phyloP scores from a whole-genome alignment of 2,329 filamentous ascomycete genomes.

The Clonostachys rosea region DNA sequence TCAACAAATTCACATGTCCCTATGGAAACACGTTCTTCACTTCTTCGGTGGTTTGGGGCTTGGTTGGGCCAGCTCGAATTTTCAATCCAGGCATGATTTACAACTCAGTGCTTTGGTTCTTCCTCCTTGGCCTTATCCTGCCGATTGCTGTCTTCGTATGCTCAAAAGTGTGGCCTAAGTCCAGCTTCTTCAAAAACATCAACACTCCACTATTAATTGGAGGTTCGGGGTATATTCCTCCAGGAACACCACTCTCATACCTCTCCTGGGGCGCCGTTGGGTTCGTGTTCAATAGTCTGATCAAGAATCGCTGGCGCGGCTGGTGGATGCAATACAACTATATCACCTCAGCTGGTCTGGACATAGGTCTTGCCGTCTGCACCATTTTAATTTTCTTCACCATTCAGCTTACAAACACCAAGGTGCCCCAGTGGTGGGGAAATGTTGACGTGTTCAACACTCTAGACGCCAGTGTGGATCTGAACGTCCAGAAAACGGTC shows the following conservation, averaged over 20 bases:
- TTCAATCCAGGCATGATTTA: constrained; percentile 34
- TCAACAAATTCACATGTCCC: constrained; percentile 50
- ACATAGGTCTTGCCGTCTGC: too few species aligned
- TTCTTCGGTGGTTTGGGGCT: constrained; percentile 55
- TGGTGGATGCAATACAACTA: constrained; percentile 48
- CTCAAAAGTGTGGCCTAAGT: constrained; percentile 41
- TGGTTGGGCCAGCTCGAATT: constrained; percentile 38
- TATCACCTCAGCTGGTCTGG: too few species aligned
- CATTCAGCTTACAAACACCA: too few species aligned
- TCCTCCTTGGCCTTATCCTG: constrained; percentile 43
- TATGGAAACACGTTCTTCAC: constrained; percentile 55
- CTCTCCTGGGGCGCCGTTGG: constrained; percentile 50
- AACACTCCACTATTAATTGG: constrained; percentile 50
- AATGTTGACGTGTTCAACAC: too few species aligned
- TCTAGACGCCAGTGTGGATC: constrained; percentile 21
- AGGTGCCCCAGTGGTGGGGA: too few species aligned
- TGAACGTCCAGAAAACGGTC: constrained; percentile 42
- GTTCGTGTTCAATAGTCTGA: constrained; percentile 48
- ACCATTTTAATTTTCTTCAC: too few species aligned
- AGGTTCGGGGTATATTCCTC: constrained; percentile 42
- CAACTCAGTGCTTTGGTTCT: constrained; percentile 46
- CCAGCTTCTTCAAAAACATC: constrained; percentile 36
- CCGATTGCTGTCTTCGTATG: constrained; percentile 43
- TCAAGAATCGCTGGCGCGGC: constrained; percentile 41
- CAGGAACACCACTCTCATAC: constrained; percentile 51